Evolutionary conservation across 768 basidiomycete genomes (phyloP), one percentile per base, ranked within the genome.

Genomic region (Multifurca ochricompacta): DNA sequence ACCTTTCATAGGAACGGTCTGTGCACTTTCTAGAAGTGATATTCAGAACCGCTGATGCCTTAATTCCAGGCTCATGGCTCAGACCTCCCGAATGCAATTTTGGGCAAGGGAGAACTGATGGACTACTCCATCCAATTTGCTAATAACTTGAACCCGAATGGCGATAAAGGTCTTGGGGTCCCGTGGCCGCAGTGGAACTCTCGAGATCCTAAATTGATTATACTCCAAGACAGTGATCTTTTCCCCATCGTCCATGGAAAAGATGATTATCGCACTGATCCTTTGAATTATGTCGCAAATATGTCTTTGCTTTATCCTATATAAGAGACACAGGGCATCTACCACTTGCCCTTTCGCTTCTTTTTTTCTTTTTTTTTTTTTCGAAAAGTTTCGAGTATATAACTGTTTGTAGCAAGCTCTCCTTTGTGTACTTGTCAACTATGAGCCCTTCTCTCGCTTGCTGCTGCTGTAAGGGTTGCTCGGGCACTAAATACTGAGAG

Each of bases 131-230:
- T 61, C 27, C 44, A 35, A 18, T 61, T 61, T 21, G 40, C 50
- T 9, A 59, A 54, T 31, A 50, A 10, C n/a, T 42, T 61, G 18
- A 46, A 61, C 21, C 60, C 60, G 27, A 61, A 61, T 27, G 60
- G 47, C 27, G 16, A 32, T 10, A 21, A 11, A 9, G 53, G 56
- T 18, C 31, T 34, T 2, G 53, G 39, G 27, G 18, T 55, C 7
- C n/a, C 27, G 25, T 62, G 61, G 59, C 58, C 59, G 3, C n/a
- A 47, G 47, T 62, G 56, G 50, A 21, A 58, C 21, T 27, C 48
- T 2, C 19, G 27, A n/a, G 39, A 54, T 0, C 59, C 49, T 9
- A 34, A 59, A 53, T 52, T 50, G 8, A 14, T 52, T 14, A 42
- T 54, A 34, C 53, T 61, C 35, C 48, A 49, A 43, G 59, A 54